Percentiles rank a stretch among this genome's conserved stretches.
Evolutionary conservation across 139 green algal species (phyloP).

Genomic region (Coelastrella sp.): DNA sequence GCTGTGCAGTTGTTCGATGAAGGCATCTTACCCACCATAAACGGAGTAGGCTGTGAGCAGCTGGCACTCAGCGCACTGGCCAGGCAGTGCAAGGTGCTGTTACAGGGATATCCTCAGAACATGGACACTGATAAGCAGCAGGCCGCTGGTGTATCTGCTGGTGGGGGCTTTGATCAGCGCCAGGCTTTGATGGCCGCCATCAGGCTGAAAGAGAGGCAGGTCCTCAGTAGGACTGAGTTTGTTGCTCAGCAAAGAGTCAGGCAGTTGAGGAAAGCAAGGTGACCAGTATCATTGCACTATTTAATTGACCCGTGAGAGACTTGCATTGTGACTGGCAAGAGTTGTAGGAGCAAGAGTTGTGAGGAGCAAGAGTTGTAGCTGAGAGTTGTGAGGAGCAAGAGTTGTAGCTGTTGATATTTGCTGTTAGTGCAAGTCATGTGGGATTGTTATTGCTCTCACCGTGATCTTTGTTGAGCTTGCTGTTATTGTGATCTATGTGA

Average conservation of each 20-base stretch:
- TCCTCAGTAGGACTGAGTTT: conserved; percentile 60
- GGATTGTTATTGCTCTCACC: no score
- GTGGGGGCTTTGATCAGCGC: conserved; percentile 30
- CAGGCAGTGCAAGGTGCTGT: conserved; percentile 30
- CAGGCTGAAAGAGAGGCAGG: conserved; percentile 60
- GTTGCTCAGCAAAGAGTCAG: conserved; percentile 54
- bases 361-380: no score
- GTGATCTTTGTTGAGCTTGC: no score
- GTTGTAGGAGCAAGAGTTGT: no score
- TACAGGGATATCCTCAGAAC: conserved; percentile 27
- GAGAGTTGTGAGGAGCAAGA: no score
- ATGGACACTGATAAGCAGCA: conserved; percentile 40
- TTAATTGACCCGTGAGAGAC: no score
- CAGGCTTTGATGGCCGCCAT: conserved; percentile 50
- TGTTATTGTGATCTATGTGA: no score
- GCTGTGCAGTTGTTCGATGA: conserved; percentile 14
- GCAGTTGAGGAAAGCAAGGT: neutral
- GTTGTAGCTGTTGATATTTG: no score
- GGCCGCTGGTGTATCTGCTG: neutral
- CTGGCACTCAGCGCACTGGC: conserved; percentile 31
- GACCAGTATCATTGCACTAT: no score
- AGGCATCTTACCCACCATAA: conserved; percentile 3
- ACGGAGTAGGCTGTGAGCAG: conserved; percentile 19
- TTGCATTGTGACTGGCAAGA: no score
- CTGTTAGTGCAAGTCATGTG: no score